Evolutionary conservation across 2,329 filamentous ascomycete genomes (phyloP), one percentile per base, ranked within the genome.

Genomic region (Sporothrix luriei): DNA sequence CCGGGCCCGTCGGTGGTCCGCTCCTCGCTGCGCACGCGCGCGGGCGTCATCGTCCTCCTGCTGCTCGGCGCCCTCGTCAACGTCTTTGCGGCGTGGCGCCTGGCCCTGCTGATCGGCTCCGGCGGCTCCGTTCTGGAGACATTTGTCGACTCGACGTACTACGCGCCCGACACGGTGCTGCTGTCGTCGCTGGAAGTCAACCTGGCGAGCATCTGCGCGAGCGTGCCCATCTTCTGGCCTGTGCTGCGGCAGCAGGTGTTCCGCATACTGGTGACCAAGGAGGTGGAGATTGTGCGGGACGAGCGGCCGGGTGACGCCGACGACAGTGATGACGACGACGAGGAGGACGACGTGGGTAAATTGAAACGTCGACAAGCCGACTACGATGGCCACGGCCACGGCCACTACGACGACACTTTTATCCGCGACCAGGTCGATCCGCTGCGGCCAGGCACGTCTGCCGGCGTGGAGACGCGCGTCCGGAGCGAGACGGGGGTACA

Each of bases 181-280:
- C 72, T 77, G 11, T 72, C 73, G 13, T 69, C 75, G 38, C 73
- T 77, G 40, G 76, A 77, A 67, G 72, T 77, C 66, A 74, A 76
- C 71, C 68, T 76, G 29, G 75, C 76, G 4, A 74, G 73, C 33
- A 64, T 70, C 69, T 68, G 69, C n/a, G 69, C 69, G 33, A 68
- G 69, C 40, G 62, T 71, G 38, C 76, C 76, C 21, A 72, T 77
- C 19, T 77, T 77, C 71, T 77, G 76, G 76, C 76, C 76, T 2
- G 73, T 76, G 11, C 55, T 77, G 49, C 70, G 72, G 38, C 70
- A 71, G 26, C 71, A 73, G n/a, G 65, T 77, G 29, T 74, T 72
- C 57, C 72, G 71, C 21, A 76, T 77, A 24, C 73, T 75, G 64
- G 72, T 77, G 54, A 76, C 70, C 48, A 68, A 61, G 29, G 68